Base-by-base conservation (phyloP, 2,329 filamentous ascomycete species). In the Pyricularia sp. region DNA sequence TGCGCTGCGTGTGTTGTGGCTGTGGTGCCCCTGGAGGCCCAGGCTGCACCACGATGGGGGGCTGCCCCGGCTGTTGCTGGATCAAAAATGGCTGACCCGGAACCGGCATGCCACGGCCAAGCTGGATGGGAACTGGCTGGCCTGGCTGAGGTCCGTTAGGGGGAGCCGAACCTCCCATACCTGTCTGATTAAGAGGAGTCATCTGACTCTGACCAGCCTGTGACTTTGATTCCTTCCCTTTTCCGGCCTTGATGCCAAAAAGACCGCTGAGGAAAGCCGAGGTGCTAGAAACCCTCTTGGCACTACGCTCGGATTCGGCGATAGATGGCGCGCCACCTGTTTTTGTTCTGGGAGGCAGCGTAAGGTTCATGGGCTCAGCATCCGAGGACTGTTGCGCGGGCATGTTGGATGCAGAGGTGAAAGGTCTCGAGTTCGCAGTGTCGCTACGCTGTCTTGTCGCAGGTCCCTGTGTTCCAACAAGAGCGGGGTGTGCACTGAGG, bases 261-360 rank as follows among this genome's bases (percentile, higher is more conserved):
- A 70, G 36, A 17, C 69, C 69, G 7, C 66, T 50, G 11, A 70
- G 26, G 12, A 70, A 66, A 28, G 59, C 59, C 26, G 59, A 63
- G 3, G 59, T 63, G 59, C 59, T 63, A 9, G 59, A 63, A 20
- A 63, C 59, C 12, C 59, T 63, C 25, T 63, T 63, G 23, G 59
- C 14, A 63, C 68, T 64, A 9, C 69, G 68, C 9, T 69, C 68
- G 11, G 65, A 66, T n/a, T 69, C 68, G 3, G 65, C 68, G n/a
- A 64, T 66, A 5, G 68, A 64, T 9, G 63, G 63, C 7, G 65
- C 63, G 25, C 63, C 36, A 20, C 36, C 55, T 1, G 61, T n/a
- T 65, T 63, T 42, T 61, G 59, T 30, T 26, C 33, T 23, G 36
- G 68, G n/a, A 64, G 66, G 64, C 58, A 65, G 65, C 26, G 50